A percentile compares a stretch with the other conserved stretches of the same genome.
These are phyloP conservation scores for Elymus sibiricus DNA, from an alignment of 176 grass and related monocot genomes.

Conservation along the genomic window DNA sequence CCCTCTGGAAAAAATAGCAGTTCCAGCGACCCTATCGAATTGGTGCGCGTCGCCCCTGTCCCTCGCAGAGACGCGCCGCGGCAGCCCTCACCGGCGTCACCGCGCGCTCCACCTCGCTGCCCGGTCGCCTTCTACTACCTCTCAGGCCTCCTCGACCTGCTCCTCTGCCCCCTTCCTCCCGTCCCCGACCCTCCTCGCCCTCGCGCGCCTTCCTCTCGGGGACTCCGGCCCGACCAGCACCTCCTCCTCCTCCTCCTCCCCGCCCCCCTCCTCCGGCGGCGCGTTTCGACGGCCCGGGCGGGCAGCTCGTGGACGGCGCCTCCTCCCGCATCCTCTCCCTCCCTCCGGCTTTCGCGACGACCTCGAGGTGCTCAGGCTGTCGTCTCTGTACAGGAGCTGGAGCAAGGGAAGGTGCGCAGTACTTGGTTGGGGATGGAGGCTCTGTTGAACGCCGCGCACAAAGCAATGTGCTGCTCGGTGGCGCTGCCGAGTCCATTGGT, in stretches of 20 bases:
- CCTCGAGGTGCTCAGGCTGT: slow-evolving; percentile 47
- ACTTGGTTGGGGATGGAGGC: slow-evolving; percentile 51
- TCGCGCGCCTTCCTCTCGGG: slow-evolving; percentile 62
- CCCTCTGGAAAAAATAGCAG: too few species aligned
- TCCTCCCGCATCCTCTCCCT: slow-evolving; percentile 40
- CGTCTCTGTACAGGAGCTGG: slow-evolving; percentile 40
- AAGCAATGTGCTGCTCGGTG: slow-evolving; percentile 42
- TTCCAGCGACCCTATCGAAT: too few species aligned
- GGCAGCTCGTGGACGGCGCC: slow-evolving; percentile 49
- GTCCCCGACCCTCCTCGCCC: slow-evolving; percentile 42
- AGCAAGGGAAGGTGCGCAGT: slow-evolving; percentile 51
- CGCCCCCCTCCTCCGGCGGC: slow-evolving; percentile 49
- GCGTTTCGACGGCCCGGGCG: slow-evolving; percentile 37
- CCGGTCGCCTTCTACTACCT: slow-evolving; percentile 64
- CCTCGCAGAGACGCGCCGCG: too few species aligned
- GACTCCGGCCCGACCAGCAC: neutral
- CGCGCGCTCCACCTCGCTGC: neutral
- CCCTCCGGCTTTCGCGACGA: slow-evolving; percentile 67
- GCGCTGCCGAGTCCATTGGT: slow-evolving; percentile 36
- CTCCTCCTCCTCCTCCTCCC: neutral
- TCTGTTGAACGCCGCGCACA: slow-evolving; percentile 50
- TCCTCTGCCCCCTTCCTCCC: slow-evolving; percentile 48
- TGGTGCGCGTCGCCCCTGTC: too few species aligned
- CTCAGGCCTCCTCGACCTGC: slow-evolving; percentile 64
- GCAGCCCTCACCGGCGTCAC: too few species aligned